phyloP scores from a whole-genome alignment of 345 rosid species.

The Eucalyptus cloeziana region DNA sequence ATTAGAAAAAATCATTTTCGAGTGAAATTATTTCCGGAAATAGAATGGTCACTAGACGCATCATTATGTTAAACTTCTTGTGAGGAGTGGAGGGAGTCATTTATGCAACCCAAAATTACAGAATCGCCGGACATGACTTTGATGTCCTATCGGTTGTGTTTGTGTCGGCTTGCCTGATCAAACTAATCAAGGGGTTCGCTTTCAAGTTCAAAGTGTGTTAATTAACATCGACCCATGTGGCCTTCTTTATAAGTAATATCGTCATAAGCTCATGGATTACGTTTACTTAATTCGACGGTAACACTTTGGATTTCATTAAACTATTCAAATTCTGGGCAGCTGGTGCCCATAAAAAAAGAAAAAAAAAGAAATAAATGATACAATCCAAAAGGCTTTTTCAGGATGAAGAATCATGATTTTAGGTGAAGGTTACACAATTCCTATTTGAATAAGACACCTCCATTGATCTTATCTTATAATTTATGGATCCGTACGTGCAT shows the following conservation, averaged over 20 bases:
- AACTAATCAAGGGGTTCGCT: background rate
- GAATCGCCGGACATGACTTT: background rate
- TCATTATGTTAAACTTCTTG: background rate
- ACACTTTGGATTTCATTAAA: background rate
- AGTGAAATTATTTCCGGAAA: fast-evolving
- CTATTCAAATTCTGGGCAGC: background rate
- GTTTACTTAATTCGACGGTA: background rate
- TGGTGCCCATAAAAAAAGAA: background rate
- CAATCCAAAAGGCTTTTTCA: background rate
- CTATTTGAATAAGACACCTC: background rate
- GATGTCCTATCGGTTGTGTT: background rate
- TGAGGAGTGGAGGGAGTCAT: background rate
- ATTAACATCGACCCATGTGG: background rate
- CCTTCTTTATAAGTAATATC: background rate
- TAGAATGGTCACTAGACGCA: fast-evolving
- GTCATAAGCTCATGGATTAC: background rate
- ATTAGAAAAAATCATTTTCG: no score
- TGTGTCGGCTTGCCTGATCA: background rate
- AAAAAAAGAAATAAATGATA: background rate
- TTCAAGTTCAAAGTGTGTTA: background rate
- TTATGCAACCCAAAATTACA: background rate
- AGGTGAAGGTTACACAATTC: background rate
- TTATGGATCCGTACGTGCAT: background rate
- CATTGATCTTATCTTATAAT: background rate
- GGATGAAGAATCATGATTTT: background rate